Percentiles rank a stretch among this genome's conserved stretches.
Conservation (phyloP, 2,329 filamentous ascomycete species). For the Ophiostoma populinum region DNA sequence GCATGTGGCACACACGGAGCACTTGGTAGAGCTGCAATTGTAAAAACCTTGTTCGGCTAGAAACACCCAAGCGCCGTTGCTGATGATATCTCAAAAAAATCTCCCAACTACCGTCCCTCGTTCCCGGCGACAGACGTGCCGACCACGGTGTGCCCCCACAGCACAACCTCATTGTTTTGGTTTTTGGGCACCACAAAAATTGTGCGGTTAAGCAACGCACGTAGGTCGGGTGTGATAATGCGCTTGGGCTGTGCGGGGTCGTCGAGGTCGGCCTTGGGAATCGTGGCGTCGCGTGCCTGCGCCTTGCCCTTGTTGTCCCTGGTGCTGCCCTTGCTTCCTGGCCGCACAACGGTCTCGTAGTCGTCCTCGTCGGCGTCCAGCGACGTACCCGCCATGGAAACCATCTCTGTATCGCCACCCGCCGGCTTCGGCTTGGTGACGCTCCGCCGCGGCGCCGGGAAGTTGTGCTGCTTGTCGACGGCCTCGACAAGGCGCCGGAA, state of each 20-base stretch:
- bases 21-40: no score
- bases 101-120: background rate
- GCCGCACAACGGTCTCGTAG: background rate
- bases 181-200: conserved; percentile 19
- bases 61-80: no score
- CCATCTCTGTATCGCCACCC: conserved; percentile 4
- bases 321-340: no score
- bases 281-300: no score
- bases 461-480: conserved; percentile 80
- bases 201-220: conserved; percentile 32
- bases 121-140: no score
- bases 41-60: no score
- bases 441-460: conserved; percentile 43
- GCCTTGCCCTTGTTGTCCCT: no score
- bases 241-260: conserved; percentile 15
- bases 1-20: no score
- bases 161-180: conserved; percentile 3
- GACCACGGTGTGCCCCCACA: conserved; percentile 10
- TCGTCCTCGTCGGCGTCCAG: background rate
- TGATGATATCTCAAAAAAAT: no score
- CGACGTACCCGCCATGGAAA: conserved; percentile 4
- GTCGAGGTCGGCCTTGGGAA: background rate
- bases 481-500: conserved; percentile 82
- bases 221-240: conserved; percentile 39
- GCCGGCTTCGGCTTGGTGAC: background rate